Base-by-base conservation (phyloP, 306 rosid species). In the Cicer cuneatum region DNA sequence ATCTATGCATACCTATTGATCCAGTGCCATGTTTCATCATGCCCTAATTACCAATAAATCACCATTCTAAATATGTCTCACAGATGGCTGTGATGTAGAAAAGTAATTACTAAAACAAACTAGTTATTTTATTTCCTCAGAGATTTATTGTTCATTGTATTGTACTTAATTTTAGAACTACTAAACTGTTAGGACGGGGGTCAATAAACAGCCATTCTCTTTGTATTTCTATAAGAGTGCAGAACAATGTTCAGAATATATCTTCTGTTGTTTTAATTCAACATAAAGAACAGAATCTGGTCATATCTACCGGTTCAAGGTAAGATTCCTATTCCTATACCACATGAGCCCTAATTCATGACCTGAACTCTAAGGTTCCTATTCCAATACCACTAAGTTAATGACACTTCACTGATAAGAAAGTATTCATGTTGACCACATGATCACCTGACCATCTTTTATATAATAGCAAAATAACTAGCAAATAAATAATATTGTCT, bases 11-110 rank as follows among this genome's bases (percentile, higher is more conserved):
- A 40, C 18, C 33, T 35, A 29, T 65, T 10, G 40, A 63, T 47
- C 16, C 62, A 19, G 76, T 8, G 58, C 11, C 74, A 70, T 43
- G 41, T 67, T 13, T 29, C 43, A 47, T 29, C 18, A 13, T 24
- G 19, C 53, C 9, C 29, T 46, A 12, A 46, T 8, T 46, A 8
- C 58, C n/a, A 46, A 66, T 7, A 11, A n/a, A 24, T 67, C 24
- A 29, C 41, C n/a, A 38, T 8, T 74, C 13, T 45, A 62, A 62
- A 14, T 37, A 15, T 2, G 0, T 19, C 18, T 74, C 35, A 43
- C 7, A 16, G 18, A 38, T 19, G 1, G n/a, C 18, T 8, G 14
- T 13, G 29, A 16, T 15, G 24, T 10, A 35, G 61, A 73, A 11
- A 61, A 47, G 7, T 7, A 7, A 24, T 24, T 14, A 14, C 45